Conservation (phyloP, 345 rosid genomes). For the Eucalyptus leucophloia region DNA sequence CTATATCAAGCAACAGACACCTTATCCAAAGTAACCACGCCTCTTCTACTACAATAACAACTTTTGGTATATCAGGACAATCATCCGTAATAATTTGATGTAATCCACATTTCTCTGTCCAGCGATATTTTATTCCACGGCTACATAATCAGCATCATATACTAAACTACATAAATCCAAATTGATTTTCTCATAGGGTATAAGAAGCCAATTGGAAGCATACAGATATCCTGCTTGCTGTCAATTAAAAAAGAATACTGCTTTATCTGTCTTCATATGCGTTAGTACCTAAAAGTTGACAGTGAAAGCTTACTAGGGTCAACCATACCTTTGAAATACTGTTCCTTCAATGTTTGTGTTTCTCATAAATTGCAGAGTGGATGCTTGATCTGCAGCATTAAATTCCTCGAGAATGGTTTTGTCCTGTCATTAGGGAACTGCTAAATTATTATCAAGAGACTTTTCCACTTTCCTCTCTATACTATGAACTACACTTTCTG, state of each 20-base stretch:
- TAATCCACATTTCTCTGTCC: neutral
- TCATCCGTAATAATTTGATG: neutral
- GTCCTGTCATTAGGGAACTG: constrained; percentile 36
- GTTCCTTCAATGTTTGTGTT: constrained; percentile 50
- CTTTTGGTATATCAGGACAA: neutral
- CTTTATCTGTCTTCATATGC: neutral
- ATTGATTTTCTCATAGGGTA: neutral
- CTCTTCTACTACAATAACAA: neutral
- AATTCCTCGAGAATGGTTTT: constrained; percentile 59
- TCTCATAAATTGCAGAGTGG: constrained; percentile 63
- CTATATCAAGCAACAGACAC: neutral
- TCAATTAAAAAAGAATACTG: neutral
- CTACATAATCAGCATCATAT: neutral
- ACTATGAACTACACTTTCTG: neutral
- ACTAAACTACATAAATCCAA: neutral
- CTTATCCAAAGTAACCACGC: neutral
- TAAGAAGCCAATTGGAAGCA: neutral
- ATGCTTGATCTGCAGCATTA: constrained; percentile 57
- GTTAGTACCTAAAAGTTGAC: neutral
- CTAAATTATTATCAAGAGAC: neutral
- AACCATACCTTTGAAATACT: constrained; percentile 67
- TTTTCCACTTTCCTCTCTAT: neutral
- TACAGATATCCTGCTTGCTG: neutral
- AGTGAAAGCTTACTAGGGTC: neutral
- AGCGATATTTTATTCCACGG: neutral